phyloP scores from a whole-genome alignment of 805 yeast species.

The Saccharomycopsis vini region DNA sequence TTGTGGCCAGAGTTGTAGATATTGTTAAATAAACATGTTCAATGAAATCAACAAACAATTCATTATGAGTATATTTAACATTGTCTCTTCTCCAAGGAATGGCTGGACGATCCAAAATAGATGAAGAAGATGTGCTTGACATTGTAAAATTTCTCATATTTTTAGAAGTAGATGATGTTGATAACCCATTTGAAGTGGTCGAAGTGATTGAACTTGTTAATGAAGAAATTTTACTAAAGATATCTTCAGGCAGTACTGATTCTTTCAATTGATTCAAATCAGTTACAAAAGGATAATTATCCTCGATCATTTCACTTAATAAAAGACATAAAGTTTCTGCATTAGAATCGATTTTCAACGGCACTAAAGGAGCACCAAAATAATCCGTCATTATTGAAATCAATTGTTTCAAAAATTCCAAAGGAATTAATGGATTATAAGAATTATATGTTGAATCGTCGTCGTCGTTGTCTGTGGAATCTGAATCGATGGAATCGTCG shows the following conservation, averaged over 20 bases:
- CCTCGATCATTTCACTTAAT: conserved; percentile 70
- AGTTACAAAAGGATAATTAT: conserved; percentile 62
- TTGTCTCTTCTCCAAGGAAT: conserved; percentile 75
- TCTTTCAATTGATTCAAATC: conserved; percentile 66
- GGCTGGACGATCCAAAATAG: conserved; percentile 20
- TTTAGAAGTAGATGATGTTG: conserved; percentile 1
- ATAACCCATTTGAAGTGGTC: too few relatives aligned
- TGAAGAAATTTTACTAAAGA: conserved; percentile 43
- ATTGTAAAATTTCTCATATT: conserved; percentile 1
- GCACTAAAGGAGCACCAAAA: conserved; percentile 47
- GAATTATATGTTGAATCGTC: background rate
- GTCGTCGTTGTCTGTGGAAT: conserved; percentile 5
- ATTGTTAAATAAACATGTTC: conserved; percentile 44
- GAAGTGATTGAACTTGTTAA: conserved; percentile 26
- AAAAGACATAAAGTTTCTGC: conserved; percentile 62
- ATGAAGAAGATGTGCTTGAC: conserved; percentile 5
- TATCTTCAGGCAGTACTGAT: conserved; percentile 55
- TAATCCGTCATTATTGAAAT: conserved; percentile 47
- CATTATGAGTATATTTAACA: conserved; percentile 71
- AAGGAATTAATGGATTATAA: conserved; percentile 45
- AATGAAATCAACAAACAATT: conserved; percentile 72
- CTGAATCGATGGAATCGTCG: too few relatives aligned
- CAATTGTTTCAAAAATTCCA: conserved; percentile 41
- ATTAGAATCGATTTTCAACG: conserved; percentile 55
- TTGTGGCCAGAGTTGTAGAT: conserved; percentile 1